Evolutionary conservation across 768 basidiomycete genomes (phyloP), one percentile per base, ranked within the genome.

Genomic region (Serendipita vermifera): DNA sequence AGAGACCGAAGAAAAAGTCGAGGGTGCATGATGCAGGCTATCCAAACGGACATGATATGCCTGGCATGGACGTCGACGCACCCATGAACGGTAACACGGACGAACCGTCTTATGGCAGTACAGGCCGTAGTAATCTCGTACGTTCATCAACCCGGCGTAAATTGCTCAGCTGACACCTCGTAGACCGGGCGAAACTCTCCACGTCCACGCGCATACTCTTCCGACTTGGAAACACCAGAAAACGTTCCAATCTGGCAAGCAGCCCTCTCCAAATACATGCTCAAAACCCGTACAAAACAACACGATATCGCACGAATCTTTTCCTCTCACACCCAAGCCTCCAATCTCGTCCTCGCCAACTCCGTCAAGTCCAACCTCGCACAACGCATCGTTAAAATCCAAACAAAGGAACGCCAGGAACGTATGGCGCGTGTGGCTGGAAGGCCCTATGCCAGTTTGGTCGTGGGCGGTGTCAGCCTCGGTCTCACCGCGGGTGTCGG

Each of bases 181-280:
- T 43, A 43, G 41, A 43, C 41, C 41, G 41, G 41, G 26, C 41
- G 41, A n/a, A 43, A 13, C 13, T 43, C 41, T 43, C 41, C 41
- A 13, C 40, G 32, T 20, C 27, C 40, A n/a, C 31, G 59, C 24
- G 33, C 29, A 14, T 40, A 70, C 9, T 85, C 86, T 15, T 88
- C 87, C 20, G 87, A 90, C 72, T 71, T 90, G 59, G 86, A 87
- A 27, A 87, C 88, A 58, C 87, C 81, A 60, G 76, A 77, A 61
- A 87, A 88, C 58, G 64, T 90, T 14, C n/a, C n/a, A n/a, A n/a
- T n/a, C n/a, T 90, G 88, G 88, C 69, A 72, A 39, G 74, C 71
- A 24, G 86, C 85, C 63, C 73, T 89, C 14, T 72, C 75, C 54
- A 78, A 79, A 57, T 90, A 89, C 62, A 73, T 79, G 54, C 64